Evolutionary conservation across 108 stramenopile species (phyloP), one percentile per base, ranked within the genome.

Genomic region (Craspedostauros australis): DNA sequence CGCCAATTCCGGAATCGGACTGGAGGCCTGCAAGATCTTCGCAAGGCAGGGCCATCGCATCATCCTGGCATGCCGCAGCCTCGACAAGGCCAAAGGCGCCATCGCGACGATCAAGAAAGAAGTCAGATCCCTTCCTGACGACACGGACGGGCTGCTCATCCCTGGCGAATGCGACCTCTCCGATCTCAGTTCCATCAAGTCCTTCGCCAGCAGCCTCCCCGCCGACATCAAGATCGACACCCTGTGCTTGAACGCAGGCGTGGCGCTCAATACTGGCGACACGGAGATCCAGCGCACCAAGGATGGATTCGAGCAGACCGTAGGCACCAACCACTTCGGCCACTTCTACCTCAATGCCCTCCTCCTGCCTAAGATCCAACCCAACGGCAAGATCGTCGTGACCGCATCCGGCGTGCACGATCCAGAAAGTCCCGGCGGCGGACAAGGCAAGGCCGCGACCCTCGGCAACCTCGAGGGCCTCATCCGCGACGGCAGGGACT

Each of bases 291-390:
- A 62, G 20, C 42, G 90, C 9, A 91, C 87, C 19, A 54, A 48
- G 18, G 75, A 87, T 37, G 83, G 80, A 1, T 88, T 82, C 73
- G 91, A 88, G 66, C 62, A 77, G 44, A 93, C 84, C 2, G 50
- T 98, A 38, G 95, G 95, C 7, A 92, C 89, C 11, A 98, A 98
- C 66, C 97, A 96, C 59, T 64, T 98, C 11, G 97, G 95, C n/a
- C 95, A 96, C 60, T 96, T 96, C 66, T 91, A 92, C 23, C 67
- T 98, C 43, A 92, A 93, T 38, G 62, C 82, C 38, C 60, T 91
- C 22, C 54, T 96, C 1, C 32, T 86, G 51, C 66, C 79, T 11
- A 33, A 50, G 29, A 66, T 95, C 23, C 47, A 71, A 15, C 45
- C 50, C 12, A 44, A 70, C 1, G 83, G 74, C 8, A 50, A 72